Conservation (phyloP, 805 yeast genomes). For the Starmerella sirachaensis region DNA sequence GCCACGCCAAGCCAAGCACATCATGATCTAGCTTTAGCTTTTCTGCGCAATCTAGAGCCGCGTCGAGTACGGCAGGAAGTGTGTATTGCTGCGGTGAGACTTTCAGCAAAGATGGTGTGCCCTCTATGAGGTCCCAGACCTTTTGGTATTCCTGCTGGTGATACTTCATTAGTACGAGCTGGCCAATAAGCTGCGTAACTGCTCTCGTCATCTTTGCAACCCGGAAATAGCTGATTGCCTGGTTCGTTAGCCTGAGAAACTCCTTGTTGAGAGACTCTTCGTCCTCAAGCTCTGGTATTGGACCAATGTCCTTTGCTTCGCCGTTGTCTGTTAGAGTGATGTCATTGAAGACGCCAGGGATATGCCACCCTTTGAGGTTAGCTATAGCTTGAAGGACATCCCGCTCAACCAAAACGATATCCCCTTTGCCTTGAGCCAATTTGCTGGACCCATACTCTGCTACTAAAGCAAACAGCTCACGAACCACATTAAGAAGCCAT, state of each 20-base stretch:
- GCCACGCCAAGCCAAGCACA: slow-evolving; percentile 25
- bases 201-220: slow-evolving; percentile 47
- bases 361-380: slow-evolving; percentile 21
- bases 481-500: slow-evolving; percentile 32
- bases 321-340: slow-evolving; percentile 19
- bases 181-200: slow-evolving; percentile 63
- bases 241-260: slow-evolving; percentile 45
- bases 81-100: slow-evolving; percentile 1
- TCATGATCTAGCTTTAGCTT: slow-evolving; percentile 22
- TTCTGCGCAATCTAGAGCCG: slow-evolving; percentile 54
- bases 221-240: slow-evolving; percentile 42
- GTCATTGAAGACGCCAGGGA: slow-evolving; percentile 27
- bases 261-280: slow-evolving; percentile 31
- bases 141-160: slow-evolving; percentile 46
- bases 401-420: slow-evolving; percentile 31
- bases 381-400: slow-evolving; percentile 30
- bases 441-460: slow-evolving; percentile 24
- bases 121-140: slow-evolving; percentile 45
- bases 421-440: slow-evolving; percentile 31
- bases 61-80: slow-evolving; percentile 43
- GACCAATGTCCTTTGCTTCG: slow-evolving; percentile 15
- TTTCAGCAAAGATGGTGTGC: slow-evolving; percentile 3
- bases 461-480: slow-evolving; percentile 31
- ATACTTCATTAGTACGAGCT: slow-evolving; percentile 55
- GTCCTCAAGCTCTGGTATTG: slow-evolving; percentile 25